A percentile compares a stretch with the other conserved stretches of the same genome.
phyloP scores from a whole-genome alignment of 176 grass and related monocot genomes.

The Dendrocalamus sinicus region DNA sequence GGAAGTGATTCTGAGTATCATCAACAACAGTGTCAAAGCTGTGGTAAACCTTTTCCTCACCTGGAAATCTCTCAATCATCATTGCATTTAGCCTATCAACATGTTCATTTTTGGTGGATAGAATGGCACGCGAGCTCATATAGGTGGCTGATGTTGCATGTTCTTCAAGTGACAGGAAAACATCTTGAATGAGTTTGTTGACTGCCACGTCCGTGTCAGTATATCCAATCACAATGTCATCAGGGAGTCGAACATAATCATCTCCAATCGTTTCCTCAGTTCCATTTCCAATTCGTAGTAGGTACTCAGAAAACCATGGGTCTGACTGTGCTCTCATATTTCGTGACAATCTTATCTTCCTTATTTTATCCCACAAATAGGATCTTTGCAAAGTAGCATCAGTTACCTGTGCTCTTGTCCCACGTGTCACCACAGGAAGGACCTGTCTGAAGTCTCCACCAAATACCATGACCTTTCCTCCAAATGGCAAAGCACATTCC shows the following conservation, averaged over 20 bases:
- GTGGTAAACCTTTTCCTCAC: neutral
- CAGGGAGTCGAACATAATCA: neutral
- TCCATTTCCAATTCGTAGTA: neutral
- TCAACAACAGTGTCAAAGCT: neutral
- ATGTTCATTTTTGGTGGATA: neutral
- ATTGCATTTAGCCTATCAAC: neutral
- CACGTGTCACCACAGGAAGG: neutral
- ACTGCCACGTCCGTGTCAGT: neutral
- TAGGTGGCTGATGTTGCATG: neutral
- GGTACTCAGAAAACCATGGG: neutral
- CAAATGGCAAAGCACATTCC: too few species aligned
- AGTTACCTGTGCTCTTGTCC: neutral
- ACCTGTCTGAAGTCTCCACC: neutral
- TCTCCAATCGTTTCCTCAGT: neutral
- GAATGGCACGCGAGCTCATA: neutral
- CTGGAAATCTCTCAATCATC: neutral
- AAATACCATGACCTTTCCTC: too few species aligned
- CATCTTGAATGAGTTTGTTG: neutral
- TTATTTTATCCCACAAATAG: neutral
- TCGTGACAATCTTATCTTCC: neutral
- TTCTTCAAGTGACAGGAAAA: neutral
- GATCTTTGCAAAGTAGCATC: neutral
- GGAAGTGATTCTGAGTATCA: neutral
- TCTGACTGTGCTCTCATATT: neutral
- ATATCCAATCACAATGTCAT: neutral